Percentiles rank a stretch among this genome's conserved stretches.
Conservation (phyloP, 2,329 filamentous ascomycete genomes). For the Talaromyces sp. region DNA sequence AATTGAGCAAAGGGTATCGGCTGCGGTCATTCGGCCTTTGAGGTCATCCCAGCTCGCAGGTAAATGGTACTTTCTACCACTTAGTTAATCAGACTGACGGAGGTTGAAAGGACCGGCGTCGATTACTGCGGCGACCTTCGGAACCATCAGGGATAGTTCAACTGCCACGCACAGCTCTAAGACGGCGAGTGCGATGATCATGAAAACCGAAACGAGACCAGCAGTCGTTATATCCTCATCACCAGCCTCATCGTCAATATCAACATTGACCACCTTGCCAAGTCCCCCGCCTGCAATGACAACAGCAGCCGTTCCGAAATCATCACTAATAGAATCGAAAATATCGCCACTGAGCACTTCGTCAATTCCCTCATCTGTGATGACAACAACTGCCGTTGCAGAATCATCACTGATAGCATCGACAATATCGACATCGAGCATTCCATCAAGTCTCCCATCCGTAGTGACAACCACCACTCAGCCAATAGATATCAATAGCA, state of each 20-base stretch:
- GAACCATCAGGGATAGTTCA: neutral
- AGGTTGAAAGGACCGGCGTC: neutral
- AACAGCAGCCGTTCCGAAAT: neutral
- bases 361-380: neutral
- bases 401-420: neutral
- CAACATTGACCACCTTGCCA: neutral
- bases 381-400: neutral
- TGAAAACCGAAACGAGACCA: neutral
- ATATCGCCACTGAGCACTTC: neutral
- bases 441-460: neutral
- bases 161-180: neutral
- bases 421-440: neutral
- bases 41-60: neutral
- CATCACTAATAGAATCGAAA: neutral
- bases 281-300: neutral
- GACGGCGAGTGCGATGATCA: neutral
- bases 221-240: neutral
- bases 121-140: neutral
- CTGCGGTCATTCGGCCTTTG: neutral
- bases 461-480: neutral
- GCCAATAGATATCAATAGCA: constrained; percentile 7
- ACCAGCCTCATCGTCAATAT: neutral
- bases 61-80: neutral
- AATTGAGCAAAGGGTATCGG: neutral
- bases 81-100: neutral